These are phyloP conservation scores for Diutina siamensis DNA, from an alignment of 1,139 yeast species.

Conservation along the genomic window DNA sequence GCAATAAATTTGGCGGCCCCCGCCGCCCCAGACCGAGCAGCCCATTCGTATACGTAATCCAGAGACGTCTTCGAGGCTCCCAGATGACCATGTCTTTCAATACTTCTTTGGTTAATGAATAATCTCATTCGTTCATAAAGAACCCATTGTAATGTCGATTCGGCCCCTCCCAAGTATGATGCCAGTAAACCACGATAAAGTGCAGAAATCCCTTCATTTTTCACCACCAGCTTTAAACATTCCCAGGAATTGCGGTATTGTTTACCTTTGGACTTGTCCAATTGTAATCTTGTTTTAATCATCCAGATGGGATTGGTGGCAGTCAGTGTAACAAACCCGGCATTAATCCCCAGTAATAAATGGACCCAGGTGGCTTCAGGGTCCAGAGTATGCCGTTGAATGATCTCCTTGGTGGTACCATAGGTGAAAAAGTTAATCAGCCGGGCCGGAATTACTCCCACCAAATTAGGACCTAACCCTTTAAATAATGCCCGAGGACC, in stretches of 20 bases:
- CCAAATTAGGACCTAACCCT: slow-evolving; percentile 92
- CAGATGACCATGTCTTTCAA: slow-evolving; percentile 32
- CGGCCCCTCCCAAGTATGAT: slow-evolving; percentile 87
- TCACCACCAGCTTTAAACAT: slow-evolving; percentile 59
- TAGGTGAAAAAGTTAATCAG: slow-evolving; percentile 94
- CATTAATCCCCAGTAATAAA: slow-evolving; percentile 76
- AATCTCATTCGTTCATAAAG: slow-evolving; percentile 89
- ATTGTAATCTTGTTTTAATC: slow-evolving; percentile 85
- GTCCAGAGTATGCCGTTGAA: slow-evolving; percentile 51
- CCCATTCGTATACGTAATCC: slow-evolving; percentile 78
- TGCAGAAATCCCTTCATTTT: slow-evolving; percentile 69
- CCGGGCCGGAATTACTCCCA: slow-evolving; percentile 98
- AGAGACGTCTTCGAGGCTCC: slow-evolving; percentile 35
- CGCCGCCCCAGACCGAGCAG: slow-evolving; percentile 94
- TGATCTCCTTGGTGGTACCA: slow-evolving; percentile 74
- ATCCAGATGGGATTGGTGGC: slow-evolving; percentile 99
- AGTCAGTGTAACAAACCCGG: slow-evolving; percentile 91
- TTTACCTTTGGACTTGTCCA: slow-evolving; percentile 60
- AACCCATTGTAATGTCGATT: slow-evolving; percentile 94
- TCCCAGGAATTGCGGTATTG: slow-evolving; percentile 79
- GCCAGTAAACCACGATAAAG: slow-evolving; percentile 87
- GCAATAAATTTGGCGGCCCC: slow-evolving; percentile 94
- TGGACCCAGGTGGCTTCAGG: slow-evolving; percentile 87
- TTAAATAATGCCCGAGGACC: slow-evolving; percentile 82
- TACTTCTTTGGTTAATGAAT: slow-evolving; percentile 49